These are phyloP conservation scores for Colletotrichum sp. DNA, from an alignment of 2,329 filamentous ascomycete species.

Conservation along the genomic window DNA sequence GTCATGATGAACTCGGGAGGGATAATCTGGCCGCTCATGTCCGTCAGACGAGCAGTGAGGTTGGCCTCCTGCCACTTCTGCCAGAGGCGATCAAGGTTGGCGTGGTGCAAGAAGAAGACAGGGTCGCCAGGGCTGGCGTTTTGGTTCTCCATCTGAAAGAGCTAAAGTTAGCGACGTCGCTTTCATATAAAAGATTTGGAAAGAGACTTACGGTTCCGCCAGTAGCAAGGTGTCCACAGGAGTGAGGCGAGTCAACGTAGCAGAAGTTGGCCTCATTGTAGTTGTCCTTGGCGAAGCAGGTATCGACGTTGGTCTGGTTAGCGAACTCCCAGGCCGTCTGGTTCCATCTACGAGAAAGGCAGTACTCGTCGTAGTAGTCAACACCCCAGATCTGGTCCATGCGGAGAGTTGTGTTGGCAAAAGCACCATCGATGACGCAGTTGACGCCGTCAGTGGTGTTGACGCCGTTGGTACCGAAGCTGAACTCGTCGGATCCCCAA, in stretches of 20 bases:
- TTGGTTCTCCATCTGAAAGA: conserved; percentile 2
- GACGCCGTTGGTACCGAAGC: conserved; percentile 34
- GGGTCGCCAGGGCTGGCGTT: conserved; percentile 11
- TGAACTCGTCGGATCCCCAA: conserved; percentile 17
- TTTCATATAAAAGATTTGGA: fast-evolving
- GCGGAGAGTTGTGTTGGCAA: conserved; percentile 20
- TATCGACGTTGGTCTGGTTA: background rate
- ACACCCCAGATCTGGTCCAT: conserved; percentile 11
- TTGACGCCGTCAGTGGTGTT: background rate
- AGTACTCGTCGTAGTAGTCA: conserved; percentile 10
- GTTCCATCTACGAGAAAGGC: background rate
- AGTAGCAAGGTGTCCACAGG: background rate
- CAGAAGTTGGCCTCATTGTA: conserved; percentile 7
- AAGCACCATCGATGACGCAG: conserved; percentile 28
- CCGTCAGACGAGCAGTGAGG: background rate
- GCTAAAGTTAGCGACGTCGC: background rate
- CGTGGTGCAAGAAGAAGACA: conserved; percentile 9
- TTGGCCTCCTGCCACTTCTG: conserved; percentile 14
- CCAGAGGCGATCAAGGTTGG: background rate
- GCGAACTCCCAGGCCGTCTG: background rate
- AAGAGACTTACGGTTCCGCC: background rate
- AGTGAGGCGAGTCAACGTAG: conserved; percentile 6
- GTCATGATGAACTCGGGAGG: background rate
- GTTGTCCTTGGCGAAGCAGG: background rate
- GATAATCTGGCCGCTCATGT: background rate